These are phyloP conservation scores for Cyclotella kingstonii DNA, from an alignment of 108 stramenopile species.

Conservation along the genomic window DNA sequence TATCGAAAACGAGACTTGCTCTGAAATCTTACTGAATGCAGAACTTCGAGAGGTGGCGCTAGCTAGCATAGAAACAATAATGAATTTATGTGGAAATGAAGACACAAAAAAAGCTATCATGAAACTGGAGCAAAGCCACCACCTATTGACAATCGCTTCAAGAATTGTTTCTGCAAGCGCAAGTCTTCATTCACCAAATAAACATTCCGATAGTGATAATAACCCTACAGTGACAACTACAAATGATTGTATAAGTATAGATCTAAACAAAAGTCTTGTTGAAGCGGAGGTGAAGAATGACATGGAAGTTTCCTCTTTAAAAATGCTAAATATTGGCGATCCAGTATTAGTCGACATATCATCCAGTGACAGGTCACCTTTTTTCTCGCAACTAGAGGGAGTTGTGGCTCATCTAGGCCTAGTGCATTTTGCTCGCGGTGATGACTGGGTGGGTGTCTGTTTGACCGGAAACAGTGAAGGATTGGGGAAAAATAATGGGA, in stretches of 20 bases:
- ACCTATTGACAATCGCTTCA: constrained; percentile 2
- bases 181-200: not conserved
- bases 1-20: constrained; percentile 16
- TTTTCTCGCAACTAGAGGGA: constrained; percentile 52
- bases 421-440: constrained; percentile 63
- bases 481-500: constrained; percentile 7
- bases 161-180: constrained; percentile 14
- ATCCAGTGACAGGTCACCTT: not conserved
- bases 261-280: no score
- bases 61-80: constrained; percentile 35
- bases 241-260: no score
- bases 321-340: constrained; percentile 22
- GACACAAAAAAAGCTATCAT: not conserved
- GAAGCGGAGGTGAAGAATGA: no score
- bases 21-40: not conserved
- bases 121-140: not conserved
- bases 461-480: constrained; percentile 69
- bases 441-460: constrained; percentile 81
- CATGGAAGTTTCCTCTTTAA: no score
- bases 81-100: constrained; percentile 22
- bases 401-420: constrained; percentile 64
- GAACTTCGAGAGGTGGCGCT: constrained; percentile 31
- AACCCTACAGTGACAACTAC: not conserved
- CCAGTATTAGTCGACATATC: constrained; percentile 11
- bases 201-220: not conserved